Evolutionary conservation across 2,329 filamentous ascomycete genomes (phyloP), one percentile per base, ranked within the genome.

Genomic region (Claviceps cyperi): DNA sequence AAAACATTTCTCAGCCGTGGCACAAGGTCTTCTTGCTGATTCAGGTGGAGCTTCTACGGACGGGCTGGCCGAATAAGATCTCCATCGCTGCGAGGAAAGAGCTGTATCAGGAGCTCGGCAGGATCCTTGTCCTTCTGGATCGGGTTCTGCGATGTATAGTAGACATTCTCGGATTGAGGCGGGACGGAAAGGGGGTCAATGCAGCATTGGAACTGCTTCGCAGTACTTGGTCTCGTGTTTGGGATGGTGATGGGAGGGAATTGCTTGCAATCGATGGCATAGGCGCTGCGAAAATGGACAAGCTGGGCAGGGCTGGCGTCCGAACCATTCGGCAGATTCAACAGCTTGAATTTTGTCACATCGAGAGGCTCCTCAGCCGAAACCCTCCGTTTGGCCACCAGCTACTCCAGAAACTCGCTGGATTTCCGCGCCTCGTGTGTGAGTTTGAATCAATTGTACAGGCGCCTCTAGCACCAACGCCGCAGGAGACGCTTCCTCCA

Each of bases 341-440:
- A 15, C 66, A 64, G 6, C 73, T 80, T 14, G 83, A 91, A 37
- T 72, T 83, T 24, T 76, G 81, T 49, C 76, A 80, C 24, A 86
- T 98, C 48, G 91, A 97, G 58, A 76, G 80, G 46, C 68, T 88
- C 22, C 64, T 94, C 45, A 83, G 81, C 54, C 83, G 84, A 49
- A 88, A 94, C 56, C 86, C 89, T 0, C 88, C 91, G 0, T 95
- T 85, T 60, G 92, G 91, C 0, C 74, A 77, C 43, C 83, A 82
- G 41, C 61, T 94, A 41, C 68, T 85, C 14, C 77, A 80, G 13
- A 70, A 72, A 19, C 65, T 92, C 9, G 76, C 75, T 1, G 72
- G 74, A 0, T 97, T 96, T 58, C 92, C 92, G 13, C 62, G 64
- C 3, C 59, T 82, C 17, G 67, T 58, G 1, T 53, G 80, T 37